Percentiles rank a stretch among this genome's conserved stretches.
Conservation (phyloP, 352 stramenopile genomes). For the Phytopythium cucurbitacearum region DNA sequence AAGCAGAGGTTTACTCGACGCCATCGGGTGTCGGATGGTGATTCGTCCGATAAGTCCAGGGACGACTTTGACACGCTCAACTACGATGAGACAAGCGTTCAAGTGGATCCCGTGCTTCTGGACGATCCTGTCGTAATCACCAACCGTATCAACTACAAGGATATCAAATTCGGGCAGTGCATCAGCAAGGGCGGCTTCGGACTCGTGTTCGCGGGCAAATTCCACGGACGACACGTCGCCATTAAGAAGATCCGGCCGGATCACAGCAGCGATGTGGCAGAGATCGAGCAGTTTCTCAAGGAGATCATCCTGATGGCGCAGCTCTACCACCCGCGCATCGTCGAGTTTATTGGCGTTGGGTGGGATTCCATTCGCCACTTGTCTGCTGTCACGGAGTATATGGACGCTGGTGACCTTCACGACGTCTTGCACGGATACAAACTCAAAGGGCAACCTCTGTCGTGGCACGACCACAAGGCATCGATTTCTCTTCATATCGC, state of each 20-base stretch:
- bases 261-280: conserved; percentile 12
- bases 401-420: conserved; percentile 57
- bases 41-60: conserved; percentile 9
- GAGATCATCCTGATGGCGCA: conserved; percentile 33
- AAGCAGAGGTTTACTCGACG: conserved; percentile 8
- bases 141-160: conserved; percentile 29
- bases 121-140: conserved; percentile 27
- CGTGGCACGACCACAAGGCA: conserved; percentile 43
- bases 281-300: conserved; percentile 25
- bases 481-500: conserved; percentile 47
- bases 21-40: background rate
- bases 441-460: conserved; percentile 20
- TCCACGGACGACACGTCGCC: conserved; percentile 16
- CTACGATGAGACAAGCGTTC: conserved; percentile 23
- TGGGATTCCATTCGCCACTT: conserved; percentile 44
- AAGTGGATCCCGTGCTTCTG: conserved; percentile 18
- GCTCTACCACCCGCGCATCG: conserved; percentile 26
- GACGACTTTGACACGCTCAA: conserved; percentile 29
- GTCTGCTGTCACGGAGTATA: conserved; percentile 52
- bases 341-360: conserved; percentile 28
- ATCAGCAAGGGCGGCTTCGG: conserved; percentile 27
- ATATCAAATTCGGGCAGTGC: conserved; percentile 21
- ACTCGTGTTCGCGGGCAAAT: conserved; percentile 25
- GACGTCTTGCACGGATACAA: conserved; percentile 46
- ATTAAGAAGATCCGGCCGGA: conserved; percentile 28